Conservation (phyloP, 352 stramenopile genomes). For the Detonula confervacea region DNA sequence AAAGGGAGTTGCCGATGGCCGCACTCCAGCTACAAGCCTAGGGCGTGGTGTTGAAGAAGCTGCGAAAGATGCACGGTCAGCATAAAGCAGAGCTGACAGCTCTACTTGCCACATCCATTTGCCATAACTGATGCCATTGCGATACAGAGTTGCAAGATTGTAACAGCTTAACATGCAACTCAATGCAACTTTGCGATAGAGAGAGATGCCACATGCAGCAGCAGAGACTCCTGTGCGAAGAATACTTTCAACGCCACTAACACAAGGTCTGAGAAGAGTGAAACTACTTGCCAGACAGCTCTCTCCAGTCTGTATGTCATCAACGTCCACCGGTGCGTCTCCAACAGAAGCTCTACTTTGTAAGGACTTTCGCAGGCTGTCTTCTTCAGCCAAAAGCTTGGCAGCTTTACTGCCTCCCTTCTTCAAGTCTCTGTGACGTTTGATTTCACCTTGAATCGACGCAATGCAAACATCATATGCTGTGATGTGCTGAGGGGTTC, state of each 20-base stretch:
- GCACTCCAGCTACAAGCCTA: conserved; percentile 37
- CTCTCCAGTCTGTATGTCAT: conserved; percentile 64
- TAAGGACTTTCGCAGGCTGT: conserved; percentile 29
- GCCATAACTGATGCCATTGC: conserved; percentile 67
- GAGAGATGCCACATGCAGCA: conserved; percentile 49
- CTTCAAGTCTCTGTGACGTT: conserved; percentile 43
- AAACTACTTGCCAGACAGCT: conserved; percentile 66
- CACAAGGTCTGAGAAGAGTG: conserved; percentile 62
- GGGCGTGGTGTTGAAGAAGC: conserved; percentile 58
- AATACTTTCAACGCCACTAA: conserved; percentile 68
- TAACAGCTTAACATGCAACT: conserved; percentile 64
- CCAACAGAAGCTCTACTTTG: conserved; percentile 20
- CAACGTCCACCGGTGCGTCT: conserved; percentile 6
- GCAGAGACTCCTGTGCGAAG: conserved; percentile 53
- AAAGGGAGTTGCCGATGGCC: conserved; percentile 61
- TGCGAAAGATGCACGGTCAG: conserved; percentile 38
- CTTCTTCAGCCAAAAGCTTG: conserved; percentile 65
- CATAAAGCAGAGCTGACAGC: conserved; percentile 31
- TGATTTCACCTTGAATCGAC: conserved; percentile 49
- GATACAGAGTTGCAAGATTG: conserved; percentile 65
- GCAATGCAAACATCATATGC: conserved; percentile 31
- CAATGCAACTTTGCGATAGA: conserved; percentile 60
- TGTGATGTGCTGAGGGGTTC: neutral
- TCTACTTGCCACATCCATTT: conserved; percentile 69
- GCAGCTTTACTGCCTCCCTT: conserved; percentile 62